Evolutionary conservation across 2,329 filamentous ascomycete species (phyloP).

Genomic region (Aspergillus transmontanensis): DNA sequence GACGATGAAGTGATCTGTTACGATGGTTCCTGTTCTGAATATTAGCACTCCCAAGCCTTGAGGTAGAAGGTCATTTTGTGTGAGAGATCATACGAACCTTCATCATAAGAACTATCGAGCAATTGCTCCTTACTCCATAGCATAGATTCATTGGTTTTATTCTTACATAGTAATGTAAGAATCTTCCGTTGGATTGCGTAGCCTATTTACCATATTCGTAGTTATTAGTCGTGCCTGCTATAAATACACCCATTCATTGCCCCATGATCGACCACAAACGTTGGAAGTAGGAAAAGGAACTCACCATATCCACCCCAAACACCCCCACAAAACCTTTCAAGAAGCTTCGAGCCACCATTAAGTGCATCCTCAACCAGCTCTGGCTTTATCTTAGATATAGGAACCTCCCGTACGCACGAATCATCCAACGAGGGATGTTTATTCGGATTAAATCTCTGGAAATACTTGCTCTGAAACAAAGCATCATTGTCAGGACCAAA

Average conservation of each 20-base stretch:
- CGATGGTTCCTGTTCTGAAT: background rate
- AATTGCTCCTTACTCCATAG: background rate
- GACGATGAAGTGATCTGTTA: conserved; percentile 5
- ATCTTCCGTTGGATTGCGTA: conserved; percentile 5
- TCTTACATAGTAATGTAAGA: background rate
- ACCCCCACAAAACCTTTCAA: background rate
- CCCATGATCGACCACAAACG: rapidly evolving
- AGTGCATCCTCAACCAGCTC: background rate
- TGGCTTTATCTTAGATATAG: background rate
- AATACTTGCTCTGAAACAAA: background rate
- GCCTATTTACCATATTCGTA: background rate
- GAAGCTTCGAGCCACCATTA: background rate
- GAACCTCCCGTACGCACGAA: conserved; percentile 4
- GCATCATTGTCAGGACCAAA: conserved; percentile 1
- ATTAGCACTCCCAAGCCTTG: no score
- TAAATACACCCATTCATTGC: rapidly evolving
- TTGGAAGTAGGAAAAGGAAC: background rate
- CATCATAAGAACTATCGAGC: background rate
- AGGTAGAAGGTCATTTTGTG: no score
- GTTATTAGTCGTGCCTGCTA: no score
- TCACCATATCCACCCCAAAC: conserved; percentile 7
- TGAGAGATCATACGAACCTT: background rate
- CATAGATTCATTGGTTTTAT: background rate
- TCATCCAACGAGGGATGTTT: background rate
- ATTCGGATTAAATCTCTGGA: background rate